Evolutionary conservation across 352 stramenopile genomes (phyloP).

Genomic region (Phytophthora aleatoria): DNA sequence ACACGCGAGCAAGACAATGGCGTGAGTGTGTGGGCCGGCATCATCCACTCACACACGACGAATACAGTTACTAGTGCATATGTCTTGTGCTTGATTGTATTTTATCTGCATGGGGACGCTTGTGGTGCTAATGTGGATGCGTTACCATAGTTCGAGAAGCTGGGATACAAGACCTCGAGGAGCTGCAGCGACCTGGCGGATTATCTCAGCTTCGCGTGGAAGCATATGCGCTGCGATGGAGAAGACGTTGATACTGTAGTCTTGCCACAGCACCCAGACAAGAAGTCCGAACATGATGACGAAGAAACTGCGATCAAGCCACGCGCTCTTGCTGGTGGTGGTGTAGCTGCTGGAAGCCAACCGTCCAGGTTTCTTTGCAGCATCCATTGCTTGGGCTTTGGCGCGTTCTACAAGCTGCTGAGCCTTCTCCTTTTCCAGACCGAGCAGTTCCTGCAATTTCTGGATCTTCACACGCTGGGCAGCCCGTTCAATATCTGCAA

Average conservation of each 20-base stretch:
- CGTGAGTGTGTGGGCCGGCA: neutral
- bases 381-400: slow-evolving; percentile 40
- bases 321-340: slow-evolving; percentile 38
- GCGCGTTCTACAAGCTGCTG: slow-evolving; percentile 44
- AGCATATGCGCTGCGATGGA: slow-evolving; percentile 45
- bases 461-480: slow-evolving; percentile 48
- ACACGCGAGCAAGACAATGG: slow-evolving; percentile 3
- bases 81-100: slow-evolving; percentile 16
- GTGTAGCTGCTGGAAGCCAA: slow-evolving; percentile 5
- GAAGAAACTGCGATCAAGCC: slow-evolving; percentile 56
- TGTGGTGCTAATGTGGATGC: slow-evolving; percentile 2
- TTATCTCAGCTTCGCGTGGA: slow-evolving; percentile 51
- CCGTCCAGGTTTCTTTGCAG: slow-evolving; percentile 2
- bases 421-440: slow-evolving; percentile 51
- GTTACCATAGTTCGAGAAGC: slow-evolving; percentile 16
- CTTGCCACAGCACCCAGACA: slow-evolving; percentile 47
- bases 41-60: slow-evolving; percentile 15
- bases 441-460: slow-evolving; percentile 63
- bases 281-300: slow-evolving; percentile 40
- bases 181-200: slow-evolving; percentile 34
- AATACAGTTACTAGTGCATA: slow-evolving; percentile 40
- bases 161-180: slow-evolving; percentile 13
- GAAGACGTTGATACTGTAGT: slow-evolving; percentile 65
- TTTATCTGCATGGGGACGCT: neutral
- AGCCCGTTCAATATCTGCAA: slow-evolving; percentile 37